Conservation (phyloP, 345 rosid species). For the Erodium maritimum region DNA sequence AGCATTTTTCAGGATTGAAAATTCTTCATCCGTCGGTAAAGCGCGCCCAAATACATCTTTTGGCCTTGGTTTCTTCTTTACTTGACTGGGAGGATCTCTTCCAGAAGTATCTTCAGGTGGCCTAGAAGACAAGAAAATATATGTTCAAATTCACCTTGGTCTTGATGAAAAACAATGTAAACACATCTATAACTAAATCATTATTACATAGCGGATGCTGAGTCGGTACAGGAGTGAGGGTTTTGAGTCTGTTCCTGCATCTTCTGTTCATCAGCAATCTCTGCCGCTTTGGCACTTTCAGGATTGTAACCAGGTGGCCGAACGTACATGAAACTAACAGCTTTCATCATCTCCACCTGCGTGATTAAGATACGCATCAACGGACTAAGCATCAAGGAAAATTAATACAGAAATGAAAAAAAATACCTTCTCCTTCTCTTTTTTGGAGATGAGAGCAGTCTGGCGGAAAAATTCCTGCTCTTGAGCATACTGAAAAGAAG, state of each 20-base stretch:
- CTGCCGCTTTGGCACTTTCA: constrained; percentile 97
- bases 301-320: constrained; percentile 94
- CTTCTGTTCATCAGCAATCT: constrained; percentile 46
- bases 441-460: constrained; percentile 79
- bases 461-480: constrained; percentile 97
- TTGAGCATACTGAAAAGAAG: constrained; percentile 58
- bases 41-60: constrained; percentile 97
- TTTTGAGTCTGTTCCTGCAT: constrained; percentile 21
- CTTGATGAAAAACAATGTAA: neutral
- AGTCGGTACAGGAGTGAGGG: constrained; percentile 16
- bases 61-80: constrained; percentile 71
- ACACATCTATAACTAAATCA: neutral
- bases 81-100: constrained; percentile 22
- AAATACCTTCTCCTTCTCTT: constrained; percentile 85
- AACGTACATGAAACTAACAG: constrained; percentile 94
- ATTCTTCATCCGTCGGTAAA: constrained; percentile 89
- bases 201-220: constrained; percentile 31
- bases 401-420: neutral
- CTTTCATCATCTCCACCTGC: constrained; percentile 86
- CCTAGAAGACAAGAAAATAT: constrained; percentile 19
- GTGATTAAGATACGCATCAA: constrained; percentile 5
- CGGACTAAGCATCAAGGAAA: neutral
- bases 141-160: neutral
- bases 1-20: constrained; percentile 73
- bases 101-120: constrained; percentile 18